A percentile compares a stretch with the other conserved stretches of the same genome.
These are phyloP conservation scores for Onygenales sp. DNA, from an alignment of 2,329 filamentous ascomycete genomes.

Conservation along the genomic window DNA sequence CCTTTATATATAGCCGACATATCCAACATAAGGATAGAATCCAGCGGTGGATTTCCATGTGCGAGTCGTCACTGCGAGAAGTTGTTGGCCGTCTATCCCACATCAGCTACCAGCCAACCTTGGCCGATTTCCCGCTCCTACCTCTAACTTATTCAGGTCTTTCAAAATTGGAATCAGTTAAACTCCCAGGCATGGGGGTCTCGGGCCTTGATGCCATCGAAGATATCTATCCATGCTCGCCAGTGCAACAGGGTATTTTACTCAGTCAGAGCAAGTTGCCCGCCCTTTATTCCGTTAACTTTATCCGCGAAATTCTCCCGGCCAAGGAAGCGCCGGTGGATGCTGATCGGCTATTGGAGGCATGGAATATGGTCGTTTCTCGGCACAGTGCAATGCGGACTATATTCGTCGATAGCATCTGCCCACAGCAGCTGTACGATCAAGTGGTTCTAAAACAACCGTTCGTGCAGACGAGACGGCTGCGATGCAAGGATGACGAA, in stretches of 20 bases:
- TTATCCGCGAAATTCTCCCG: slow-evolving; percentile 34
- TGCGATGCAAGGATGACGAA: slow-evolving; percentile 8
- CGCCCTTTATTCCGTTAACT: slow-evolving; percentile 16
- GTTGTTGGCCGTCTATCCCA: slow-evolving; percentile 16
- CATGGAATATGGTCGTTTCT: slow-evolving; percentile 22
- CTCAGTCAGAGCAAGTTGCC: slow-evolving; percentile 5
- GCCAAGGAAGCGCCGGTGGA: slow-evolving; percentile 17
- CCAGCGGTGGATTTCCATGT: slow-evolving; percentile 33
- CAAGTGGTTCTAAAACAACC: neutral
- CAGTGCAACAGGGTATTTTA: slow-evolving; percentile 16
- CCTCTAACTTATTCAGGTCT: slow-evolving; percentile 33
- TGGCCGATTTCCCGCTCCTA: slow-evolving; percentile 37
- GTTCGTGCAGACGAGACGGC: neutral
- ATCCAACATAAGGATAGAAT: slow-evolving; percentile 39
- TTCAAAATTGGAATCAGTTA: slow-evolving; percentile 23
- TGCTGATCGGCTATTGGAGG: slow-evolving; percentile 14
- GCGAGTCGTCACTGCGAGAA: slow-evolving; percentile 22
- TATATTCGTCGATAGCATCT: slow-evolving; percentile 15
- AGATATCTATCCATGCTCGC: slow-evolving; percentile 27
- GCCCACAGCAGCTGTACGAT: neutral
- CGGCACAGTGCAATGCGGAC: slow-evolving; percentile 27
- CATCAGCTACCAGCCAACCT: slow-evolving; percentile 23
- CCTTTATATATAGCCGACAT: slow-evolving; percentile 41
- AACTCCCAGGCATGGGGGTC: slow-evolving; percentile 28
- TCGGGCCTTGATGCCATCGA: slow-evolving; percentile 18